Conservation (phyloP, 2,329 filamentous ascomycete genomes). For the Thelonectria blattea region DNA sequence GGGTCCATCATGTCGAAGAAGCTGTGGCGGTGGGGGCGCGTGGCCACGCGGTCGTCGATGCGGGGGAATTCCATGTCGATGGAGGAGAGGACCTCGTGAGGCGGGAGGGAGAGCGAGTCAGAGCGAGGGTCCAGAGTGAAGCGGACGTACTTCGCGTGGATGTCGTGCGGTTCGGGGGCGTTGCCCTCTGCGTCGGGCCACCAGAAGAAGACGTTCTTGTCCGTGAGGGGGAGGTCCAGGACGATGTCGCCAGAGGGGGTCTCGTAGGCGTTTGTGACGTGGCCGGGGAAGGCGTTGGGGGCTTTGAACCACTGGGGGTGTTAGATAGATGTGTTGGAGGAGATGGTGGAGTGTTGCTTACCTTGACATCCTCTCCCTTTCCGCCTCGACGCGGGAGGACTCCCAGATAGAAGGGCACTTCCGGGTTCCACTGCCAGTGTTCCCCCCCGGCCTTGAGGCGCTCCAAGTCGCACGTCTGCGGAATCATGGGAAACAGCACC, state of each 20-base stretch:
- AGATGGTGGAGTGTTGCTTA: not conserved
- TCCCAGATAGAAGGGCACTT: conserved; percentile 1
- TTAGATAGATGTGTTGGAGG: not conserved
- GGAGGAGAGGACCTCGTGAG: not conserved
- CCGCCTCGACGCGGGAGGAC: conserved; percentile 6
- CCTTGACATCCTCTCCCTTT: conserved; percentile 11
- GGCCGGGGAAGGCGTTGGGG: conserved; percentile 13
- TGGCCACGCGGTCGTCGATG: conserved; percentile 7
- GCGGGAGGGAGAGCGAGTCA: not conserved
- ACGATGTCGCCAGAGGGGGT: conserved; percentile 2
- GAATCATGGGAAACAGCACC: conserved; percentile 15
- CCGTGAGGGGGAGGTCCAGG: conserved; percentile 9
- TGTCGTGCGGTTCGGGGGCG: not conserved
- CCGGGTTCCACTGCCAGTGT: conserved; percentile 5
- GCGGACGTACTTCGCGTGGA: conserved; percentile 2
- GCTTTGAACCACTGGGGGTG: conserved; percentile 10
- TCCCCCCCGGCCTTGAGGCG: conserved; percentile 6
- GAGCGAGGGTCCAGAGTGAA: conserved; percentile 1
- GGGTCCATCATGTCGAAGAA: conserved; percentile 10
- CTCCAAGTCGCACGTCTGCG: conserved; percentile 7
- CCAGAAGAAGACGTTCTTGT: conserved; percentile 20
- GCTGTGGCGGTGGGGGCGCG: conserved; percentile 1
- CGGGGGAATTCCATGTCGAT: conserved; percentile 10
- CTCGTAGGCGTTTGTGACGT: conserved; percentile 19
- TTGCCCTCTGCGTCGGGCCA: conserved; percentile 7